A percentile compares a stretch with the other conserved stretches of the same genome.
Conservation (phyloP, 768 basidiomycete genomes). For the Tricholoma saponaceum region DNA sequence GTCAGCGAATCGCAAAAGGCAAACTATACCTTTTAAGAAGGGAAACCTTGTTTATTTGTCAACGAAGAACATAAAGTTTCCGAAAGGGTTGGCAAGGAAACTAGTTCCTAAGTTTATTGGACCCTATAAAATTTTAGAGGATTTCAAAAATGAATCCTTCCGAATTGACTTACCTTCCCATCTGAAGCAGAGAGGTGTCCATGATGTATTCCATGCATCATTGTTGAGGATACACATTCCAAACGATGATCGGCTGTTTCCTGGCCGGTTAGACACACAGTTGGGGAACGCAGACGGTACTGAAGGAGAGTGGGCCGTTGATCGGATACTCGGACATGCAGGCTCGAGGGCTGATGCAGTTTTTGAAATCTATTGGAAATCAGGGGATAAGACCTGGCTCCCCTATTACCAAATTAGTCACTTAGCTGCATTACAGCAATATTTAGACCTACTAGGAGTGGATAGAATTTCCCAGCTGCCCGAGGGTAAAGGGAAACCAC, state of each 20-base stretch:
- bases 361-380: constrained; percentile 26
- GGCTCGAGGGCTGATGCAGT: constrained; percentile 13
- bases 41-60: background rate
- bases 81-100: background rate
- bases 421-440: constrained; percentile 17
- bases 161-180: background rate
- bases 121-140: background rate
- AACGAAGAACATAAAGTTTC: background rate
- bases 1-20: background rate
- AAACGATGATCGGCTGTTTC: background rate
- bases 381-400: constrained; percentile 30
- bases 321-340: constrained; percentile 19
- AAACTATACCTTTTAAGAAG: background rate
- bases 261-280: background rate
- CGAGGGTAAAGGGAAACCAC: background rate
- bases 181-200: background rate
- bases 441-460: constrained; percentile 26
- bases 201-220: background rate
- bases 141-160: background rate
- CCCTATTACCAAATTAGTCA: constrained; percentile 18
- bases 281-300: constrained; percentile 1
- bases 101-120: background rate
- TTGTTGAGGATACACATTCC: background rate
- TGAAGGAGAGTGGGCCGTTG: constrained; percentile 23
- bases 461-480: background rate